These are phyloP conservation scores for Chaetomiaceae sp. DNA, from an alignment of 2,329 filamentous ascomycete species.

Conservation along the genomic window DNA sequence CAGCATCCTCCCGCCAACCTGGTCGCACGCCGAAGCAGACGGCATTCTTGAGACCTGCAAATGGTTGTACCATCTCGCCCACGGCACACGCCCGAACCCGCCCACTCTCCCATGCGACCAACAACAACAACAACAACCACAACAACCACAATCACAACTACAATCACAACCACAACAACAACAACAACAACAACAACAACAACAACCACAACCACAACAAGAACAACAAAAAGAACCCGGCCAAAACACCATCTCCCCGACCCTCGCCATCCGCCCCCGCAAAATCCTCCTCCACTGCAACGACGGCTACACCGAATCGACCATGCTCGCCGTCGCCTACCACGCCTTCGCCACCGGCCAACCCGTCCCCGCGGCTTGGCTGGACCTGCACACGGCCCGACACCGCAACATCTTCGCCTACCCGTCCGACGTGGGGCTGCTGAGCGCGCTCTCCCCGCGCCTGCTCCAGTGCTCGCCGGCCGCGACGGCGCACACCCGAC, in stretches of 20 bases:
- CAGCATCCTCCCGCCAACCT: conserved; percentile 81
- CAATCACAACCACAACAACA: conserved; percentile 41
- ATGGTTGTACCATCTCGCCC: conserved; percentile 82
- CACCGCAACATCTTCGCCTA: conserved; percentile 95
- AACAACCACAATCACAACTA: not conserved
- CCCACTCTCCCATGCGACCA: no score
- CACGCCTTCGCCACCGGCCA: conserved; percentile 85
- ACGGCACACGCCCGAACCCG: conserved; percentile 49
- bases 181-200: conserved; percentile 37
- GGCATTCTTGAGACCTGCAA: conserved; percentile 80
- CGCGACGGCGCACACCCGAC: no score
- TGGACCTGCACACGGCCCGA: conserved; percentile 74
- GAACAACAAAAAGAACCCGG: conserved; percentile 37
- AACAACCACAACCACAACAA: conserved; percentile 40
- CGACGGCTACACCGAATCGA: conserved; percentile 94
- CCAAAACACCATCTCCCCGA: conserved; percentile 35
- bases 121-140: not conserved
- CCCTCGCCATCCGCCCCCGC: conserved; percentile 39
- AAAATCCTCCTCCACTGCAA: conserved; percentile 88
- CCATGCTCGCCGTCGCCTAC: conserved; percentile 84
- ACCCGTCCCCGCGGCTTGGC: conserved; percentile 79
- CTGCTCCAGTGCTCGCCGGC: conserved; percentile 67
- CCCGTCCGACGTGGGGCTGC: conserved; percentile 76
- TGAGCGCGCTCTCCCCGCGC: conserved; percentile 71
- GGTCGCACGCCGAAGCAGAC: conserved; percentile 77